Evolutionary conservation across 192 early-diverging fungal genomes (phyloP).

Genomic region (Coemansia sp.): DNA sequence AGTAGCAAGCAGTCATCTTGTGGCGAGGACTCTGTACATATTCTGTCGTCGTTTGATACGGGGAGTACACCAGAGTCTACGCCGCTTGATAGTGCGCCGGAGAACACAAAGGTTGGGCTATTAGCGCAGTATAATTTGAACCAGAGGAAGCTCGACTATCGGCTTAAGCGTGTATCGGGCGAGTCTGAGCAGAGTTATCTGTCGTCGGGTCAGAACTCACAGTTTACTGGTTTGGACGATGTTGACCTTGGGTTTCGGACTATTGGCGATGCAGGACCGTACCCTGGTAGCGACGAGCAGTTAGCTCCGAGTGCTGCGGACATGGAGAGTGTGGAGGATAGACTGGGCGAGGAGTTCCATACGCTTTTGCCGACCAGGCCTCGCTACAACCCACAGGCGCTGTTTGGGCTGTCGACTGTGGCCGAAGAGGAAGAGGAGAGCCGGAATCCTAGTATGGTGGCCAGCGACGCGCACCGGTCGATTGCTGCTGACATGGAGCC

Average conservation of each 20-base stretch:
- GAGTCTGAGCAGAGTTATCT: slow-evolving; percentile 23
- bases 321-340: slow-evolving; percentile 8
- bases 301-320: not conserved
- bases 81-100: slow-evolving; percentile 40
- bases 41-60: slow-evolving; percentile 48
- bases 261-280: slow-evolving; percentile 14
- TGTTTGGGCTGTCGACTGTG: slow-evolving; percentile 49
- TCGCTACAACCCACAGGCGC: slow-evolving; percentile 30
- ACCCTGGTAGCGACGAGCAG: not conserved
- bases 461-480: slow-evolving; percentile 17
- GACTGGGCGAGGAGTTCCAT: slow-evolving; percentile 18
- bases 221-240: slow-evolving; percentile 13
- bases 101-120: slow-evolving; percentile 43
- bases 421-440: slow-evolving; percentile 49
- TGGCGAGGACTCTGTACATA: slow-evolving; percentile 45
- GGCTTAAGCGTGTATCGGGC: slow-evolving; percentile 20
- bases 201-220: slow-evolving; percentile 21
- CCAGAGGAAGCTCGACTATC: slow-evolving; percentile 26
- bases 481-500: not conserved
- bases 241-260: slow-evolving; percentile 39
- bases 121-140: slow-evolving; percentile 52
- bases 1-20: slow-evolving; percentile 26
- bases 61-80: slow-evolving; percentile 43
- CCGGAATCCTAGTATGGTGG: slow-evolving; percentile 30
- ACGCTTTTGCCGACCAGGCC: slow-evolving; percentile 43